Percentiles rank a stretch among this genome's conserved stretches.
These are phyloP conservation scores for Elongisporangium undulatum DNA, from an alignment of 352 stramenopile genomes.

Conservation along the genomic window DNA sequence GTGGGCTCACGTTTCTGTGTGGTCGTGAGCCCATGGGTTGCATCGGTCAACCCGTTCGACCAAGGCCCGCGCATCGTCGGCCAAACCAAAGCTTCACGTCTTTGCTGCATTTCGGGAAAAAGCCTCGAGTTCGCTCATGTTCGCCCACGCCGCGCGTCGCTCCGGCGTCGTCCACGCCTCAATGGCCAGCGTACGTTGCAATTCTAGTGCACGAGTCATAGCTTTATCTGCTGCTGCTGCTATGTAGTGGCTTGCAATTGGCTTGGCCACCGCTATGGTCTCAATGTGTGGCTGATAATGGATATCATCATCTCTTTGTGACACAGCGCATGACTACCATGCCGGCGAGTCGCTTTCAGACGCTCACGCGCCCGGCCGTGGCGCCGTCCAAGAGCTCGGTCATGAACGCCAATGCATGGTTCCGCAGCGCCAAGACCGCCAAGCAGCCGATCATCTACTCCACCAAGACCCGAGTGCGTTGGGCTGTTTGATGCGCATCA, in stretches of 20 bases:
- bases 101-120: not conserved
- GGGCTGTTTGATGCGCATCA: not conserved
- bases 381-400: constrained; percentile 25
- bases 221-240: not conserved
- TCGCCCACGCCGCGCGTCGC: constrained; percentile 33
- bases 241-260: not conserved
- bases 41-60: no score
- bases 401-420: constrained; percentile 13
- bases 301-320: not conserved
- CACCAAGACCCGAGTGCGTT: constrained; percentile 64
- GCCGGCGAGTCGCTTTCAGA: constrained; percentile 50
- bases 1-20: not conserved
- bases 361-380: constrained; percentile 37
- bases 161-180: constrained; percentile 16
- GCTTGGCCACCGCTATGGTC: not conserved
- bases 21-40: not conserved
- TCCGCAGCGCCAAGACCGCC: constrained; percentile 24
- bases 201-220: not conserved
- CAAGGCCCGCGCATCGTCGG: not conserved
- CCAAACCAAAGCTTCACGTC: constrained; percentile 1
- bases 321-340: not conserved
- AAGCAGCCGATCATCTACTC: constrained; percentile 60
- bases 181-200: constrained; percentile 11
- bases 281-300: not conserved
- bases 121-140: constrained; percentile 17